phyloP scores from a whole-genome alignment of 352 stramenopile genomes.

The Peronospora destructor region DNA sequence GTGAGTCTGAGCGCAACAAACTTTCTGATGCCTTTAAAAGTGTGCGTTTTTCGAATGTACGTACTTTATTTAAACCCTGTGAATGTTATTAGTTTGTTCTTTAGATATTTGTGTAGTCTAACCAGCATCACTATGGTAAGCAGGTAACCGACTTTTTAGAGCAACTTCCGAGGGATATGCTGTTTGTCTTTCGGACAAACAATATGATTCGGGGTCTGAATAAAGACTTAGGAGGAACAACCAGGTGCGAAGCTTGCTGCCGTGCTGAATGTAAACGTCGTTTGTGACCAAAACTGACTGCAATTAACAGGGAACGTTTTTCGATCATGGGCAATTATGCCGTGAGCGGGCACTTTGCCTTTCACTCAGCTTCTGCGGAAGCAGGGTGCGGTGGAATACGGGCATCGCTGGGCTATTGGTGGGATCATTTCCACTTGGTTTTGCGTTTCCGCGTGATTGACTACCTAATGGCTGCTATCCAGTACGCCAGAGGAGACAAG shows the following conservation, averaged over 20 bases:
- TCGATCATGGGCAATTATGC: slow-evolving; percentile 69
- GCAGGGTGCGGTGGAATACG: slow-evolving; percentile 8
- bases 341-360: slow-evolving; percentile 49
- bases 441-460: slow-evolving; percentile 57
- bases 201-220: slow-evolving; percentile 89
- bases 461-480: slow-evolving; percentile 39
- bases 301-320: slow-evolving; percentile 53
- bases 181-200: slow-evolving; percentile 88
- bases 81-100: background rate
- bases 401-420: slow-evolving; percentile 40
- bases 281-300: slow-evolving; percentile 3
- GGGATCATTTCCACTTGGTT: slow-evolving; percentile 58
- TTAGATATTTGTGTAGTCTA: background rate
- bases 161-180: slow-evolving; percentile 83
- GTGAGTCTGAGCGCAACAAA: slow-evolving; percentile 51
- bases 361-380: slow-evolving; percentile 24
- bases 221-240: slow-evolving; percentile 80
- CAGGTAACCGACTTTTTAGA: slow-evolving; percentile 79
- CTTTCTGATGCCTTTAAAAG: slow-evolving; percentile 54
- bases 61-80: slow-evolving; percentile 7
- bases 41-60: slow-evolving; percentile 59
- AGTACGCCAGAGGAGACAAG: slow-evolving; percentile 28
- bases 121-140: slow-evolving; percentile 7
- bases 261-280: background rate
- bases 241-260: slow-evolving; percentile 27